These are phyloP conservation scores for Fragaria iinumae DNA, from an alignment of 306 rosid genomes.

Conservation along the genomic window DNA sequence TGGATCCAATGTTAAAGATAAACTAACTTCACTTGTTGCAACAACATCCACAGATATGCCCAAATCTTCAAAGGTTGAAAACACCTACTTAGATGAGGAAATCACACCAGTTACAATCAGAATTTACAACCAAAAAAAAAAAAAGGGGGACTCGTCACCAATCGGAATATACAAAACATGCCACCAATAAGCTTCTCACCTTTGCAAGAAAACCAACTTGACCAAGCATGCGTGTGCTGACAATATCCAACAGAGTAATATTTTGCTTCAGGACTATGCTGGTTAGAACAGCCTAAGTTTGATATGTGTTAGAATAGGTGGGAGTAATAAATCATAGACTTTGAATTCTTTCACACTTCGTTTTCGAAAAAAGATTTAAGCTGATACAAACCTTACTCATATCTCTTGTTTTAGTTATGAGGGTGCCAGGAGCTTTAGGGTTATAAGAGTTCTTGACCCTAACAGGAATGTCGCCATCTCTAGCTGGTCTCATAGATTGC, in stretches of 20 bases:
- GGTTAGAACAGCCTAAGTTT: constrained; percentile 53
- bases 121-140: neutral
- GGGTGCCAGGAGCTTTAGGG: constrained; percentile 69
- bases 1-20: constrained; percentile 86
- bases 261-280: constrained; percentile 67
- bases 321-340: neutral
- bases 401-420: constrained; percentile 62
- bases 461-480: constrained; percentile 64
- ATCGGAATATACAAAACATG: neutral
- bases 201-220: constrained; percentile 70
- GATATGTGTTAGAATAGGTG: neutral
- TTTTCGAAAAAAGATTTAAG: neutral
- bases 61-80: constrained; percentile 68
- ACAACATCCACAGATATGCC: constrained; percentile 91
- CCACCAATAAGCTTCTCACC: constrained; percentile 34
- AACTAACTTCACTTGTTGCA: constrained; percentile 90
- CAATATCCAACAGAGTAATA: constrained; percentile 70
- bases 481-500: constrained; percentile 76
- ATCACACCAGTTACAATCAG: neutral
- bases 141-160: neutral
- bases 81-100: constrained; percentile 34
- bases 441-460: constrained; percentile 76
- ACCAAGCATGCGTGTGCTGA: constrained; percentile 77
- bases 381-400: constrained; percentile 59
- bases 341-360: neutral